phyloP scores from a whole-genome alignment of 768 basidiomycete species.

The Kwoniella pini region DNA sequence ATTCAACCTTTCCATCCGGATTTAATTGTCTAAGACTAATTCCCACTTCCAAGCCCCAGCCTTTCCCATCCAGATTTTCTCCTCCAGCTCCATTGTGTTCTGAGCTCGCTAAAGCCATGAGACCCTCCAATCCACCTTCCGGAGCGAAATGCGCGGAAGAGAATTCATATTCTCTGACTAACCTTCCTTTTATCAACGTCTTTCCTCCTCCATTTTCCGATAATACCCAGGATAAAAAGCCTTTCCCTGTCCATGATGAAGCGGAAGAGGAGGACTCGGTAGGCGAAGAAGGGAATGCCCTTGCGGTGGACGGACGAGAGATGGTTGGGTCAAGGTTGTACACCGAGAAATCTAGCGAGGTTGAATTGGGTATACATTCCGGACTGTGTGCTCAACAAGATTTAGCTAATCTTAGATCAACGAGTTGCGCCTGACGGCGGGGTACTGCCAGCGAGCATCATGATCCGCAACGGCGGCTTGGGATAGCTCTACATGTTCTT shows the following conservation, averaged over 20 bases:
- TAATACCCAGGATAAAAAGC: conserved; percentile 47
- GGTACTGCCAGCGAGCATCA: too few relatives aligned
- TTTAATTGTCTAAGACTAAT: conserved; percentile 38
- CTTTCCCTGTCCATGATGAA: conserved; percentile 40
- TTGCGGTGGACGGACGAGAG: conserved; percentile 3
- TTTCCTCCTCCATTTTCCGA: conserved; percentile 29
- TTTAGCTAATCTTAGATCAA: neutral
- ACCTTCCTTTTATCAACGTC: conserved; percentile 38
- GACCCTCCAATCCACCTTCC: conserved; percentile 42
- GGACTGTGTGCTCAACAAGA: conserved; percentile 24
- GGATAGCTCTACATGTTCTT: too few relatives aligned
- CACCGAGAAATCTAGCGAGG: conserved; percentile 41
- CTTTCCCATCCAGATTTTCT: conserved; percentile 36
- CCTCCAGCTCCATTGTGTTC: neutral
- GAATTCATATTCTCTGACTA: conserved; percentile 38
- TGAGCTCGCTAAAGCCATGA: conserved; percentile 36
- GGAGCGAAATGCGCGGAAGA: conserved; percentile 25
- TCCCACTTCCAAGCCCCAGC: conserved; percentile 48
- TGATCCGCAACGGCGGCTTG: too few relatives aligned
- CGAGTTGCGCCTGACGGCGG: too few relatives aligned
- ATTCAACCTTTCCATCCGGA: conserved; percentile 33
- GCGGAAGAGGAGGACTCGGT: conserved; percentile 19
- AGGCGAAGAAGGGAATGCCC: conserved; percentile 25
- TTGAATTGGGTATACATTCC: conserved; percentile 43
- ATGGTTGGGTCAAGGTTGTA: conserved; percentile 45